Base-by-base conservation (phyloP, 2,329 filamentous ascomycete species). In the Decorospora gaudefroyi region DNA sequence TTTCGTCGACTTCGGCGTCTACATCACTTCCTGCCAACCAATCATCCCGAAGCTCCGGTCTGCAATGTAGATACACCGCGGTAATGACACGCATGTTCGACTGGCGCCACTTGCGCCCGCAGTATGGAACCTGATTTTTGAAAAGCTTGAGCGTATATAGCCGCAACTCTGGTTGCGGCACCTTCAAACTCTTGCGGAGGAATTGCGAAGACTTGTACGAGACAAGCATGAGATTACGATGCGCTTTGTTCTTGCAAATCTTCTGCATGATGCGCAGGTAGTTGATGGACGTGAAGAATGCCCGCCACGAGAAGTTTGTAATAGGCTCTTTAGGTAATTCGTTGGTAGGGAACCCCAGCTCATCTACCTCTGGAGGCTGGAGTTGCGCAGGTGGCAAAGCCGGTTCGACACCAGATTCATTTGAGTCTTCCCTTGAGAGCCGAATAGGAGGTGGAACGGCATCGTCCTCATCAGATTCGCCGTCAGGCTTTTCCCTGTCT, bases 41-140 rank as follows among this genome's bases (percentile, higher is more conserved):
- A 72, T 96, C 93, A 65, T 99, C 93, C 19, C 92, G 81, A 31
- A 99, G 78, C 69, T 97, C 92, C 0, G 92, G 92, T 6, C 90
- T 81, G 65, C 92, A 96, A 72, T 96, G 89, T 34, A 99, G 78
- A 70, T 96, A 99, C 1, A 99, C 89, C 3, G 91, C 90, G 0
- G 93, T 99, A 65, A 99, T 99, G 64, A 97, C 91, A 42, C 92
- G 88, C 93, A 99, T 99, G 71, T 99, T 97, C 59, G 85, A 85
- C 74, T 97, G 93, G 10, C 93, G 85, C 93, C 93, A 99, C 74
- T 99, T 99, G 29, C 93, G 86, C 15, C 93, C 92, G 70, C 92
- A 97, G 76, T 96, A 99, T 1, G 93, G 93, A 4, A 99, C 93
- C 71, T 99, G 93, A 49, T 90, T 93, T 72, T 99, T 99, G 84